These are phyloP conservation scores for Periconia sp. DNA, from an alignment of 2,329 filamentous ascomycete species.

Conservation along the genomic window DNA sequence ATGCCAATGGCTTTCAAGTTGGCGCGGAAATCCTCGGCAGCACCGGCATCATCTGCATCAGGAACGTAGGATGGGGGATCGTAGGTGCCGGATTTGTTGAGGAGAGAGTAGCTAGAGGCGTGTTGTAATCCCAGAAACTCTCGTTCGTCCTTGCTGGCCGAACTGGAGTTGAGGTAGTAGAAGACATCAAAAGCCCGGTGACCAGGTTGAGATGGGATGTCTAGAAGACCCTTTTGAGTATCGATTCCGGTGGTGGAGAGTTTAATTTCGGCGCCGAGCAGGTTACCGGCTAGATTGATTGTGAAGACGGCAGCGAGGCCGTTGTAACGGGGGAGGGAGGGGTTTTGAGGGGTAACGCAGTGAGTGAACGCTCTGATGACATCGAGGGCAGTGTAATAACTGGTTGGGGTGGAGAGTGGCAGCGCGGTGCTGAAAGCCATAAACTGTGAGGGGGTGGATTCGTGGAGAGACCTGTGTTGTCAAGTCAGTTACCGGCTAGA, in stretches of 20 bases:
- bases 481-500: constrained; percentile 7
- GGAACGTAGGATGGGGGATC: constrained; percentile 84
- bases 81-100: constrained; percentile 84
- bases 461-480: constrained; percentile 66
- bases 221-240: constrained; percentile 75
- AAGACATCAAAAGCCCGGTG: constrained; percentile 96
- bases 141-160: constrained; percentile 82
- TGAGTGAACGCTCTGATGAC: constrained; percentile 84
- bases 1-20: constrained; percentile 91
- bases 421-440: constrained; percentile 78
- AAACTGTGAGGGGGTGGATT: constrained; percentile 82
- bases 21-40: constrained; percentile 88
- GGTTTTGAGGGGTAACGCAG: constrained; percentile 85
- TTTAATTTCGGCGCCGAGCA: constrained; percentile 74
- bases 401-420: constrained; percentile 74
- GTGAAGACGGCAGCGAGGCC: constrained; percentile 81
- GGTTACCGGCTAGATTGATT: constrained; percentile 75
- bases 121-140: constrained; percentile 83
- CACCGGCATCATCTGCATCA: constrained; percentile 86
- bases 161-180: constrained; percentile 92
- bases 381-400: constrained; percentile 76
- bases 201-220: constrained; percentile 76
- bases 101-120: constrained; percentile 73
- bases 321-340: constrained; percentile 77
- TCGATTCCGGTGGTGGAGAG: constrained; percentile 88